Conservation (phyloP, 129 eudicot genomes). For the Flaveria trinervia region DNA sequence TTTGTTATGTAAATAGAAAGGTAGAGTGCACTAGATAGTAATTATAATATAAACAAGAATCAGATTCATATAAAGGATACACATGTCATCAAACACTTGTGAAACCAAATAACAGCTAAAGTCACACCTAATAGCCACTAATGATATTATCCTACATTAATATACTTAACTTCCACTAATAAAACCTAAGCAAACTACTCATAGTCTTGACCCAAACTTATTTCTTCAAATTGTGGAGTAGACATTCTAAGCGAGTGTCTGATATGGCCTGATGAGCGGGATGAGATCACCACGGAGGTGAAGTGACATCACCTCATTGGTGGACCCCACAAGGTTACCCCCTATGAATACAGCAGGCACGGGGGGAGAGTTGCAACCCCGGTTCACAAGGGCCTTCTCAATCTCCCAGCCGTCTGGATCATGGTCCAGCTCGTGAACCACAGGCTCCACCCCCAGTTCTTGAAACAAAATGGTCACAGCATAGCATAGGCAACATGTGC, state of each 20-base stretch:
- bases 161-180: slow-evolving; percentile 19
- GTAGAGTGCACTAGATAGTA: slow-evolving; percentile 8
- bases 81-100: slow-evolving; percentile 34
- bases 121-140: slow-evolving; percentile 37
- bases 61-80: slow-evolving; percentile 31
- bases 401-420: slow-evolving; percentile 69
- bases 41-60: slow-evolving; percentile 23
- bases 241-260: slow-evolving; percentile 29
- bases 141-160: slow-evolving; percentile 25
- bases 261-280: slow-evolving; percentile 65
- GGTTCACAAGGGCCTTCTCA: slow-evolving; percentile 63
- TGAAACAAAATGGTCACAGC: slow-evolving; percentile 67
- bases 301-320: slow-evolving; percentile 91
- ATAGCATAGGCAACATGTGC: slow-evolving; percentile 73
- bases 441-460: slow-evolving; percentile 52
- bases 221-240: slow-evolving; percentile 27
- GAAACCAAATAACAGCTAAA: slow-evolving; percentile 25
- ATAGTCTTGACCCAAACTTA: slow-evolving; percentile 43
- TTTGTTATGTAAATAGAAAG: slow-evolving; percentile 2
- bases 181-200: slow-evolving; percentile 22
- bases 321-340: slow-evolving; percentile 75
- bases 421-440: slow-evolving; percentile 57
- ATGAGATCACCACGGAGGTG: slow-evolving; percentile 77
- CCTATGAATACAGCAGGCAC: slow-evolving; percentile 70
- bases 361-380: slow-evolving; percentile 53